Evolutionary conservation across 345 rosid species (phyloP).

Genomic region (Schrenkiella parvula): DNA sequence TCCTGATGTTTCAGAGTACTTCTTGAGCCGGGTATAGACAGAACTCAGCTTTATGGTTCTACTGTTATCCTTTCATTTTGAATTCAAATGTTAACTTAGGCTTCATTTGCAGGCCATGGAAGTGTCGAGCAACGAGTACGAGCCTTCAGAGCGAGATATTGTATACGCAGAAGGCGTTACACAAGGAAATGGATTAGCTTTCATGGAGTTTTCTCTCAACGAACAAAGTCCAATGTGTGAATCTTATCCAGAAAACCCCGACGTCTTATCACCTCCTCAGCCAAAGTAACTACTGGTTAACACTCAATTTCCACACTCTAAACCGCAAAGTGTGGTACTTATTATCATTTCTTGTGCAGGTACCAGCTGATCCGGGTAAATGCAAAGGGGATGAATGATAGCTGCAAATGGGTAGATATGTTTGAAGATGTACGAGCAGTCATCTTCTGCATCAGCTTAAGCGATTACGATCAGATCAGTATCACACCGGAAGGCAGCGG

Average conservation of each 20-base stretch:
- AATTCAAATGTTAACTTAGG: not conserved
- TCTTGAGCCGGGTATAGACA: constrained; percentile 74
- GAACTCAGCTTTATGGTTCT: not conserved
- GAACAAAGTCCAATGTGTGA: constrained; percentile 94
- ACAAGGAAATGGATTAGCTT: constrained; percentile 92
- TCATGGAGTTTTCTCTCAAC: constrained; percentile 85
- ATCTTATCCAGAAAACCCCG: constrained; percentile 65
- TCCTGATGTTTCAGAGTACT: constrained; percentile 90
- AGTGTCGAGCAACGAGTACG: constrained; percentile 92
- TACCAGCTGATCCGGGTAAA: constrained; percentile 91
- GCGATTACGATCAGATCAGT: constrained; percentile 80
- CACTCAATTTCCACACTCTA: not conserved
- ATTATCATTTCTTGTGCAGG: constrained; percentile 33
- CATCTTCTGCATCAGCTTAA: constrained; percentile 78
- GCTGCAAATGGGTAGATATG: constrained; percentile 99
- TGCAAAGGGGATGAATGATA: constrained; percentile 89
- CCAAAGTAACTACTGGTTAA: constrained; percentile 45
- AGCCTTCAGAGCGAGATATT: constrained; percentile 89
- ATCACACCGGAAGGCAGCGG: constrained; percentile 48
- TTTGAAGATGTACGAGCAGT: constrained; percentile 89
- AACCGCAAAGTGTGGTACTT: not conserved
- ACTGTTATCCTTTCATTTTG: not conserved
- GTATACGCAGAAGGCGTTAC: constrained; percentile 96
- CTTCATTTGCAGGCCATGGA: constrained; percentile 79
- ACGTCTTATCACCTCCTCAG: constrained; percentile 53